Evolutionary conservation across 495 filamentous ascomycete species (phyloP), one percentile per base, ranked within the genome.

Genomic region (Evernia prunastri): DNA sequence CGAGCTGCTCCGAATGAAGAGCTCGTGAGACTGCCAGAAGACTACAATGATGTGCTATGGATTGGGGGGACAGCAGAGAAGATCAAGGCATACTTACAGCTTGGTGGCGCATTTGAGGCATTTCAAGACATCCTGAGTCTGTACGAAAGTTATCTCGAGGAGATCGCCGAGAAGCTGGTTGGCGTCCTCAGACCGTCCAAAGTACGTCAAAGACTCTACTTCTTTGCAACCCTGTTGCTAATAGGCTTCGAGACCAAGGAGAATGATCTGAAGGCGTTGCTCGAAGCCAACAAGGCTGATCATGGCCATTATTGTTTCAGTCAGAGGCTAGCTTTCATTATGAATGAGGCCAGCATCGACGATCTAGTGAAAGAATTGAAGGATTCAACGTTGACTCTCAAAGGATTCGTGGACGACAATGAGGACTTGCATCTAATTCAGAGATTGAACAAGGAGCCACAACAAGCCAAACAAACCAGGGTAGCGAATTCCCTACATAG

Each of bases 351-450:
- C n/a, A 27, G 25, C 40, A 17, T 60, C 33, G 58, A 43, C 5
- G 17, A 60, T 25, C 29, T 60, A 45, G 10, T 59, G 36, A 45
- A 12, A 39, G 29, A 35, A n/a, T 45, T 60, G 58, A 39, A n/a
- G 9, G 57, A 42, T 18, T 18, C 36, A 25, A 13, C 36, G 13
- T 18, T 42, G 23, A 29, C 18, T 10, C n/a, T 59, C 6, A 43
- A 59, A 27, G 57, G 23, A 1, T 42, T 59, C 23, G 42, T 47
- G 6, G 25, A 35, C 13, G 58, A 36, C 15, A 47, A 47, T n/a
- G 58, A 60, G 58, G 58, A 60, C 29, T 15, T 47, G 12, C 39
- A 45, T 27, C 40, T 31, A 31, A 47, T 60, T 6, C 58, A 47
- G 23, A 25, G 58, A 18, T 45, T 29, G 12, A 43, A 60, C 11